A percentile compares a stretch with the other conserved stretches of the same genome.
Evolutionary conservation across 1,139 yeast genomes (phyloP).

Genomic region (Yamadazyma friedrichii): DNA sequence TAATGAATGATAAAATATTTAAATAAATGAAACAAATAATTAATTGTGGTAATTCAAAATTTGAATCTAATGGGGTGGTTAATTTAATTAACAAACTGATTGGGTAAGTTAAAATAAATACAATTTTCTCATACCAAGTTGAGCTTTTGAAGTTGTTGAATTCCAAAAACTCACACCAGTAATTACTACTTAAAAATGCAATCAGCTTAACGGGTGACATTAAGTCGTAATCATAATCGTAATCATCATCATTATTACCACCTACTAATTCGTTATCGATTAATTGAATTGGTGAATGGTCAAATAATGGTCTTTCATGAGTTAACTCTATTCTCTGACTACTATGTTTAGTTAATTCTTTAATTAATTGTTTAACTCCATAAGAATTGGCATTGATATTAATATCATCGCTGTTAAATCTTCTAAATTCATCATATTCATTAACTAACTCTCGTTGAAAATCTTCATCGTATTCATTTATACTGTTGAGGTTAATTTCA

Average conservation of each 20-base stretch:
- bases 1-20: constrained; percentile 6
- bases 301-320: constrained; percentile 9
- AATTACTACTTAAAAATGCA: background rate
- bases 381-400: constrained; percentile 26
- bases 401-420: constrained; percentile 12
- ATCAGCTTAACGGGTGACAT: no score
- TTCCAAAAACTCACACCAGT: background rate
- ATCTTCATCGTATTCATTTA: constrained; percentile 22
- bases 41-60: constrained; percentile 3
- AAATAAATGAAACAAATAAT: constrained; percentile 9
- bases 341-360: constrained; percentile 32
- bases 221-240: background rate
- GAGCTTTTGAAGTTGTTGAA: background rate
- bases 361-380: constrained; percentile 34
- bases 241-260: background rate
- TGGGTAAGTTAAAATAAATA: constrained; percentile 10
- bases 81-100: constrained; percentile 7
- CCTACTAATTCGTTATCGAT: background rate
- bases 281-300: constrained; percentile 5
- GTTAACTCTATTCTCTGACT: constrained; percentile 7
- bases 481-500: constrained; percentile 21
- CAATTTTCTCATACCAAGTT: constrained; percentile 3
- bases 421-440: constrained; percentile 17
- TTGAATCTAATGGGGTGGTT: constrained; percentile 10
- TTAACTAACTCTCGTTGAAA: constrained; percentile 15